Evolutionary conservation across 768 basidiomycete species (phyloP).

Genomic region (Lentinula edodes): DNA sequence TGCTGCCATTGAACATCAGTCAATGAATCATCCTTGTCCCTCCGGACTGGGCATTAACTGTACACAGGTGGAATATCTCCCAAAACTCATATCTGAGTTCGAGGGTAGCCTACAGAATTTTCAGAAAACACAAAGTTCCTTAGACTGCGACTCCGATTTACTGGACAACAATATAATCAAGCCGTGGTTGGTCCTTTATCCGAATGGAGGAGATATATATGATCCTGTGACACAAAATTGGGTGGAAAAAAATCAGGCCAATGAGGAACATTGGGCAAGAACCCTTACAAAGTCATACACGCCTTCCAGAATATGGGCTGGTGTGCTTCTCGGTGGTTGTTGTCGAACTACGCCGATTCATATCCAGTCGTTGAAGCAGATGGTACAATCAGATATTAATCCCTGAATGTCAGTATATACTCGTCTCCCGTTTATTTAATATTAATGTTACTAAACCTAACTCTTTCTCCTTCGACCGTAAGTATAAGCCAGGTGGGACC

Average conservation of each 20-base stretch:
- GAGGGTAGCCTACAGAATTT: constrained; percentile 3
- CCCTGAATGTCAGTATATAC: neutral
- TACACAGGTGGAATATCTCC: constrained; percentile 43
- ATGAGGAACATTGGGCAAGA: constrained; percentile 29
- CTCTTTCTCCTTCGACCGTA: neutral
- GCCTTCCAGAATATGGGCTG: constrained; percentile 30
- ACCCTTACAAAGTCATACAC: constrained; percentile 21
- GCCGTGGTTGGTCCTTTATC: constrained; percentile 64
- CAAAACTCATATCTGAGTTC: constrained; percentile 22
- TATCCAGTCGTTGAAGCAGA: constrained; percentile 26
- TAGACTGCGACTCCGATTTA: neutral
- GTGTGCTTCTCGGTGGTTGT: constrained; percentile 64
- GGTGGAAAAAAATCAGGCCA: constrained; percentile 15
- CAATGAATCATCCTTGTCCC: constrained; percentile 26
- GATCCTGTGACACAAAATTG: constrained; percentile 42
- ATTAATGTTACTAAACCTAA: neutral
- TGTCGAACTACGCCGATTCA: constrained; percentile 56
- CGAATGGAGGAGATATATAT: constrained; percentile 61
- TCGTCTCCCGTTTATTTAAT: no score
- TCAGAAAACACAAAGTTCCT: constrained; percentile 22
- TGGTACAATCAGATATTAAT: neutral
- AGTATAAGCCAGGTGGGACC: neutral
- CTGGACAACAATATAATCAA: constrained; percentile 8
- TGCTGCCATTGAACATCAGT: constrained; percentile 26
- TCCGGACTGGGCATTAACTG: constrained; percentile 74